Percentiles rank a stretch among this genome's conserved stretches.
Evolutionary conservation across 352 stramenopile species (phyloP).

Genomic region (Aphanomyces stellatus): DNA sequence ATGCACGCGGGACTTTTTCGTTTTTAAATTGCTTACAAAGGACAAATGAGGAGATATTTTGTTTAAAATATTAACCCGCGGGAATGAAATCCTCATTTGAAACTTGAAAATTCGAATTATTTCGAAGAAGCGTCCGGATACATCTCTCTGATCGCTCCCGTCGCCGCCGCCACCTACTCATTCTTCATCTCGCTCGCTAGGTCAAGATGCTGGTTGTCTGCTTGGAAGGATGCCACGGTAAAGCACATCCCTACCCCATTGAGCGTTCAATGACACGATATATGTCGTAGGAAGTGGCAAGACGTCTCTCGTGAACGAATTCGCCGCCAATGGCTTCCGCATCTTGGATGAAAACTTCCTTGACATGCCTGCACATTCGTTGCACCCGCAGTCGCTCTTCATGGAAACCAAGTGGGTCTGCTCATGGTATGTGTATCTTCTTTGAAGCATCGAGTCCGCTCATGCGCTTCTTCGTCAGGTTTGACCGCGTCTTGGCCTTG

Average conservation of each 20-base stretch:
- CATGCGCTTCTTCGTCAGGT: constrained; percentile 24
- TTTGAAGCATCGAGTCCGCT: background rate
- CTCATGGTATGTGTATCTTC: constrained; percentile 38
- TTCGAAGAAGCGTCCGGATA: background rate
- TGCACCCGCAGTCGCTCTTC: constrained; percentile 84
- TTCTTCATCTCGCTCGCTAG: background rate
- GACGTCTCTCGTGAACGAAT: constrained; percentile 66
- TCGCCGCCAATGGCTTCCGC: constrained; percentile 62
- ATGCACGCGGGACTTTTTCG: too few species aligned
- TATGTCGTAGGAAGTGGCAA: constrained; percentile 52
- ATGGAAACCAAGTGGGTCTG: constrained; percentile 88
- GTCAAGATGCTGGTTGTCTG: constrained; percentile 72
- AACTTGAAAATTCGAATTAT: constrained; percentile 20
- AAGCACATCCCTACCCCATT: background rate
- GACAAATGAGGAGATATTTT: background rate
- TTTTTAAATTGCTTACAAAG: constrained; percentile 20
- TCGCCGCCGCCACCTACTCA: background rate
- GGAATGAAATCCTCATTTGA: background rate
- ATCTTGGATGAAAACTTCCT: constrained; percentile 84
- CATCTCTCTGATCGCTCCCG: too few species aligned
- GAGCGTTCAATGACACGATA: background rate
- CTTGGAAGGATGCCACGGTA: constrained; percentile 82
- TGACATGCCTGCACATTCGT: constrained; percentile 74
- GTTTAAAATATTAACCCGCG: background rate
- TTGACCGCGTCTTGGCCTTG: constrained; percentile 76